Percentiles rank a stretch among this genome's conserved stretches.
Evolutionary conservation across 352 stramenopile species (phyloP).

Genomic region (Phytophthora constricta): DNA sequence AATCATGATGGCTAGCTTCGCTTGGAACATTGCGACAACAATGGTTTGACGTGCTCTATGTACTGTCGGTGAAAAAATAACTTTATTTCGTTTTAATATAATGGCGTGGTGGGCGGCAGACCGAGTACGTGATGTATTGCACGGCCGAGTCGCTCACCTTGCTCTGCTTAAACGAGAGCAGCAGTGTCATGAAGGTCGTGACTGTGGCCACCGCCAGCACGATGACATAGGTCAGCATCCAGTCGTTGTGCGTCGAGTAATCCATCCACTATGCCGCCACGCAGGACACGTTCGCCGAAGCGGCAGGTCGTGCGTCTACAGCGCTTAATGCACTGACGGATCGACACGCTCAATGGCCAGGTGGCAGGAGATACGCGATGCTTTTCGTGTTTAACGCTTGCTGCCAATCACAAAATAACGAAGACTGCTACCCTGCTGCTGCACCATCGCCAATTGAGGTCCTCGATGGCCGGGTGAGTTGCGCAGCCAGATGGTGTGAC

Average conservation of each 20-base stretch:
- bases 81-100: slow-evolving; percentile 39
- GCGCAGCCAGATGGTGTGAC: slow-evolving; percentile 18
- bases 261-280: slow-evolving; percentile 45
- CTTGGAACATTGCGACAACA: slow-evolving; percentile 39
- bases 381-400: slow-evolving; percentile 2
- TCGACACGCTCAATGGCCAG: background rate
- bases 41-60: slow-evolving; percentile 20
- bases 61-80: slow-evolving; percentile 70
- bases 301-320: slow-evolving; percentile 9
- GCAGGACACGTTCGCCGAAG: slow-evolving; percentile 17
- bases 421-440: slow-evolving; percentile 8
- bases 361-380: background rate
- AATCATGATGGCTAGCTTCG: slow-evolving; percentile 36
- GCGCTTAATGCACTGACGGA: background rate
- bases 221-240: slow-evolving; percentile 66
- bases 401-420: slow-evolving; percentile 32
- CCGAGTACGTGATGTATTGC: slow-evolving; percentile 74
- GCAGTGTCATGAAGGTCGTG: slow-evolving; percentile 49
- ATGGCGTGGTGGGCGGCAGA: slow-evolving; percentile 41
- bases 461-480: slow-evolving; percentile 18
- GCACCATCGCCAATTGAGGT: slow-evolving; percentile 37
- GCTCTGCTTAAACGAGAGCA: slow-evolving; percentile 71
- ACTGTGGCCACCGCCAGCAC: slow-evolving; percentile 53
- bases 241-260: slow-evolving; percentile 53
- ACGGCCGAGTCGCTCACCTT: slow-evolving; percentile 65